Percentiles rank a stretch among this genome's conserved stretches.
These are phyloP conservation scores for Saccharomycopsis hybrid DNA, from an alignment of 1,139 yeast species.

Conservation along the genomic window DNA sequence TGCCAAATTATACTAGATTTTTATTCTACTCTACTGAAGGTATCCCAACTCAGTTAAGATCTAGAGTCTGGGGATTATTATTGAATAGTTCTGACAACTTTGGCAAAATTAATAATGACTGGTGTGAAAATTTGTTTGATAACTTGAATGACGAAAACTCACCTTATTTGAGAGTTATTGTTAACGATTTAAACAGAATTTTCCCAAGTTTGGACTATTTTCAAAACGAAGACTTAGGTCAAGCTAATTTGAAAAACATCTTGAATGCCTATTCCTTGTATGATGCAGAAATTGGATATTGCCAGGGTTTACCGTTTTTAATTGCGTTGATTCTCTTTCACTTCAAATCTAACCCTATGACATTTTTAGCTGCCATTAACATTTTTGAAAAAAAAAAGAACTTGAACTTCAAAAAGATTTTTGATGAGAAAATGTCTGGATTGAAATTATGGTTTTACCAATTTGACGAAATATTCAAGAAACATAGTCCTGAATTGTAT, in stretches of 20 bases:
- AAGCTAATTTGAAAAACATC: conserved; percentile 45
- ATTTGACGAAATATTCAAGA: conserved; percentile 40
- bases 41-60: conserved; percentile 25
- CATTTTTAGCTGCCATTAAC: conserved; percentile 49
- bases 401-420: conserved; percentile 44
- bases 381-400: conserved; percentile 56
- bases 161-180: conserved; percentile 46
- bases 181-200: conserved; percentile 57
- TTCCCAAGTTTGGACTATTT: conserved; percentile 54
- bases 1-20: conserved; percentile 42
- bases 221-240: conserved; percentile 36
- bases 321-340: conserved; percentile 57
- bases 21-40: conserved; percentile 25
- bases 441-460: conserved; percentile 49
- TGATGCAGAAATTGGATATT: conserved; percentile 64
- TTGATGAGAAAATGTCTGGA: conserved; percentile 52
- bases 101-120: conserved; percentile 23
- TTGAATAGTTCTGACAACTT: conserved; percentile 23
- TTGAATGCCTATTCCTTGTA: conserved; percentile 63
- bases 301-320: conserved; percentile 63
- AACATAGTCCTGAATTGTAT: conserved; percentile 38
- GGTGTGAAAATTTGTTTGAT: conserved; percentile 33
- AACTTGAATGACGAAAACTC: conserved; percentile 37
- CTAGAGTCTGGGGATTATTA: conserved; percentile 26
- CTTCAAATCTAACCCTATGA: conserved; percentile 41